A percentile compares a stretch with the other conserved stretches of the same genome.
Evolutionary conservation across 345 rosid genomes (phyloP).

Genomic region (Pistacia integerrima): DNA sequence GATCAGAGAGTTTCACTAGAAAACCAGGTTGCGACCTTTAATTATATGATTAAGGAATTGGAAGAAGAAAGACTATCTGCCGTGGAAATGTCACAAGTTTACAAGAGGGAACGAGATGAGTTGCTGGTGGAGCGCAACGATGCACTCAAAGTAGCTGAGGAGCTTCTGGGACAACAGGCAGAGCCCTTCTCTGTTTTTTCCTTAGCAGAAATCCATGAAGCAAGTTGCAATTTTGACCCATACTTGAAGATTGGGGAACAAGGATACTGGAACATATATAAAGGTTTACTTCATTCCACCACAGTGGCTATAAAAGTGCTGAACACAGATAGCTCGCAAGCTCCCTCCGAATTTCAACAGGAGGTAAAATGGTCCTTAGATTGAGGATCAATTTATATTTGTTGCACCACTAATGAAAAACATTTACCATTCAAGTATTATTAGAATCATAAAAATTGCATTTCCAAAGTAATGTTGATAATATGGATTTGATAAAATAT

Average conservation of each 20-base stretch:
- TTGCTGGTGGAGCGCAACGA: slow-evolving; percentile 35
- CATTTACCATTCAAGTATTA: no score
- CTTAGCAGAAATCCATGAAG: slow-evolving; percentile 36
- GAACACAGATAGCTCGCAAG: slow-evolving; percentile 23
- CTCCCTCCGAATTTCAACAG: slow-evolving; percentile 21
- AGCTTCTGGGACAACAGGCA: slow-evolving; percentile 29
- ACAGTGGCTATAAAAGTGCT: slow-evolving; percentile 45
- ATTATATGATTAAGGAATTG: slow-evolving; percentile 15
- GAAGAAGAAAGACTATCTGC: slow-evolving; percentile 17
- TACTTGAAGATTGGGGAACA: slow-evolving; percentile 36
- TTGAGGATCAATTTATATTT: background rate
- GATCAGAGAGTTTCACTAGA: slow-evolving; percentile 20
- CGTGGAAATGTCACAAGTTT: slow-evolving; percentile 23
- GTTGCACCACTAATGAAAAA: background rate
- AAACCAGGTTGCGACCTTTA: slow-evolving; percentile 13
- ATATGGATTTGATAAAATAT: no score
- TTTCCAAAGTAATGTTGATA: no score
- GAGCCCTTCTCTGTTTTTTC: slow-evolving; percentile 33
- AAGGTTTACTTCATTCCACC: slow-evolving; percentile 40
- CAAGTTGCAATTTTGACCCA: slow-evolving; percentile 33
- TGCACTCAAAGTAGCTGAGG: slow-evolving; percentile 35
- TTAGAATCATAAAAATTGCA: no score
- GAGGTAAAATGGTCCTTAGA: slow-evolving; percentile 33
- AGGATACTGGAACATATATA: slow-evolving; percentile 33
- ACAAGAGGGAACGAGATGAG: slow-evolving; percentile 31